phyloP scores from a whole-genome alignment of 2,329 filamentous ascomycete genomes.

The Ambrosiella xylebori region DNA sequence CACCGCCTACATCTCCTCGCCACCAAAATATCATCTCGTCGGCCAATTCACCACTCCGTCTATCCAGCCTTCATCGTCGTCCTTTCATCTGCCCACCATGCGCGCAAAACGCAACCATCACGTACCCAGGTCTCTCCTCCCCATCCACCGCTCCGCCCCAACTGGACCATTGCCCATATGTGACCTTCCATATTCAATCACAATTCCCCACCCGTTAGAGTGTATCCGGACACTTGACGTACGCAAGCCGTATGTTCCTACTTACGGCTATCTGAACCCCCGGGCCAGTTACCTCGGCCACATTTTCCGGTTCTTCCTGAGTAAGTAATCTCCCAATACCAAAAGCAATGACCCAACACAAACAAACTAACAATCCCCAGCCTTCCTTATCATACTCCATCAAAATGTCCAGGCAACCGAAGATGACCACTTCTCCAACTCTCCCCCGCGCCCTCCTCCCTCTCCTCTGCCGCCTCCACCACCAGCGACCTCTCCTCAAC shows the following conservation, averaged over 20 bases:
- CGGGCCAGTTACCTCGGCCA: background rate
- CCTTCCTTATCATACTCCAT: constrained; percentile 4
- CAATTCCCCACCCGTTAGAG: background rate
- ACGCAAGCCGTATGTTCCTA: constrained; percentile 3
- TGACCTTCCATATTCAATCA: background rate
- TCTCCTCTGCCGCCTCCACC: constrained; percentile 40
- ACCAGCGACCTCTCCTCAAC: constrained; percentile 20
- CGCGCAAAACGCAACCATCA: no score
- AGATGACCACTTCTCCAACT: background rate
- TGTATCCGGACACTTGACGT: constrained; percentile 6
- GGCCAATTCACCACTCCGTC: no score
- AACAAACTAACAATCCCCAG: background rate
- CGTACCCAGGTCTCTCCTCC: no score
- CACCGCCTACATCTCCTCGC: no score
- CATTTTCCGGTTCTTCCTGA: constrained; percentile 1
- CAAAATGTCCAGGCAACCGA: background rate
- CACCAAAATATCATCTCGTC: no score
- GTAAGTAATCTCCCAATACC: background rate
- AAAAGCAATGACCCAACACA: background rate
- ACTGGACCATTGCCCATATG: no score
- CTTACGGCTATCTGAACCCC: background rate
- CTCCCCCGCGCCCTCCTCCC: background rate
- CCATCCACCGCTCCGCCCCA: no score
- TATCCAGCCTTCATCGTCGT: no score
- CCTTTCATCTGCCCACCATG: no score